Evolutionary conservation across 2,329 filamentous ascomycete species (phyloP).

Genomic region (Alternaria panax): DNA sequence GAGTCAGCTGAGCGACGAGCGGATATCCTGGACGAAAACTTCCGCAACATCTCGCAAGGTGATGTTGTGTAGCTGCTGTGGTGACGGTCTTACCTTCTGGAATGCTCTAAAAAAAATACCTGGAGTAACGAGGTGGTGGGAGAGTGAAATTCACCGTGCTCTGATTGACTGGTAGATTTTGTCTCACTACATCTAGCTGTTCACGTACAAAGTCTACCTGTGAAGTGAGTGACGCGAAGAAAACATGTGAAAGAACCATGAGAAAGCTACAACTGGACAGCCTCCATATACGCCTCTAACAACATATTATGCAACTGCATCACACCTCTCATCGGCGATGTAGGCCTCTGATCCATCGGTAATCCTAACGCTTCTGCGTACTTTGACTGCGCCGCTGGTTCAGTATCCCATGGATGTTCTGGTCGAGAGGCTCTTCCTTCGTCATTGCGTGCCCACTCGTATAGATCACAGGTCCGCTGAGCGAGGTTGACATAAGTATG

Average conservation of each 20-base stretch:
- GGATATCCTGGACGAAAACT: neutral
- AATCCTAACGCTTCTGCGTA: neutral
- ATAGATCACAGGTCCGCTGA: neutral
- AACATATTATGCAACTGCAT: neutral
- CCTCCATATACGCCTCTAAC: neutral
- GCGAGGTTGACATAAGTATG: neutral
- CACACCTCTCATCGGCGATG: neutral
- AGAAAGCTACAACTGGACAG: neutral
- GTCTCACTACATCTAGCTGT: neutral
- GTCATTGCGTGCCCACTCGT: neutral
- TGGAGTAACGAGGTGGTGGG: neutral
- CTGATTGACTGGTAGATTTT: neutral
- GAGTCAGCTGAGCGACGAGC: neutral
- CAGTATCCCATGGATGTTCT: neutral
- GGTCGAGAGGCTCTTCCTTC: neutral
- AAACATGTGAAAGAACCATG: neutral
- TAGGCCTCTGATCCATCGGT: neutral
- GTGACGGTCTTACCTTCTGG: neutral
- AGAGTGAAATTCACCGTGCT: neutral
- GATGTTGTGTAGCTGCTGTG: neutral
- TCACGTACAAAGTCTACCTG: neutral
- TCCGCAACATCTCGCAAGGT: neutral
- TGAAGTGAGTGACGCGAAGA: neutral
- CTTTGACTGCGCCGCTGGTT: neutral
- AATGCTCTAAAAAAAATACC: neutral